These are phyloP conservation scores for Xylariaceae sp. DNA, from an alignment of 2,329 filamentous ascomycete genomes.

Conservation along the genomic window DNA sequence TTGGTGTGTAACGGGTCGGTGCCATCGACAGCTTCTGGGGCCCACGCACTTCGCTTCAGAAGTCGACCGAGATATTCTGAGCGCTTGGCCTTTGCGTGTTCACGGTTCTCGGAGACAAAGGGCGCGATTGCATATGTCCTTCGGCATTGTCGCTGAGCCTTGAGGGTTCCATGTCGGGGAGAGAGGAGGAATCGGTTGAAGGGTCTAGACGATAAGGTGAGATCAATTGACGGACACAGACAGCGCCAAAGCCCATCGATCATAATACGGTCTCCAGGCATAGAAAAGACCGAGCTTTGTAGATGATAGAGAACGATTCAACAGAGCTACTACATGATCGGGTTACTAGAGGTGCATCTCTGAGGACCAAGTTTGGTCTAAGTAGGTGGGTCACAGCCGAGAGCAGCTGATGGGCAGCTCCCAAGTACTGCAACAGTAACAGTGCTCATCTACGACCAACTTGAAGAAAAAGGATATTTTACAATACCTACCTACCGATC, in stretches of 20 bases:
- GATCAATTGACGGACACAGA: slow-evolving; percentile 55
- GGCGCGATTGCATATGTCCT: not conserved
- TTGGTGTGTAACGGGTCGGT: slow-evolving; percentile 17
- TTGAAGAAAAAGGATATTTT: too few species aligned
- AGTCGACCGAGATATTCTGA: slow-evolving; percentile 22
- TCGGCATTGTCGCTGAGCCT: too few species aligned
- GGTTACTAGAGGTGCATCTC: too few species aligned
- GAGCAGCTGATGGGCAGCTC: too few species aligned
- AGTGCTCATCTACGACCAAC: too few species aligned
- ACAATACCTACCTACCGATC: too few species aligned
- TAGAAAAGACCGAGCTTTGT: too few species aligned
- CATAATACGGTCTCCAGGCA: slow-evolving; percentile 37
- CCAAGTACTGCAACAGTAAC: too few species aligned
- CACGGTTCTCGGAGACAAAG: not conserved
- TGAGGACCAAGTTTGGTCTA: too few species aligned
- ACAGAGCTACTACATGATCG: too few species aligned
- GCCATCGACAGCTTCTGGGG: slow-evolving; percentile 22
- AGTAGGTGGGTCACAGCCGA: too few species aligned
- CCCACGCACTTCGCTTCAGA: slow-evolving; percentile 24
- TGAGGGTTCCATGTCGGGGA: slow-evolving; percentile 1
- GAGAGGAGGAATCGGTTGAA: slow-evolving; percentile 18
- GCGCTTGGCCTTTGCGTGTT: slow-evolving; percentile 12
- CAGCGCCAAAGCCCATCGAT: slow-evolving; percentile 62
- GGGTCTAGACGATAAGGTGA: slow-evolving; percentile 33
- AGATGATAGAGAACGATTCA: too few species aligned